A percentile compares a stretch with the other conserved stretches of the same genome.
Conservation (phyloP, 192 early-diverging fungal genomes). For the Entophlyctis luteolus region DNA sequence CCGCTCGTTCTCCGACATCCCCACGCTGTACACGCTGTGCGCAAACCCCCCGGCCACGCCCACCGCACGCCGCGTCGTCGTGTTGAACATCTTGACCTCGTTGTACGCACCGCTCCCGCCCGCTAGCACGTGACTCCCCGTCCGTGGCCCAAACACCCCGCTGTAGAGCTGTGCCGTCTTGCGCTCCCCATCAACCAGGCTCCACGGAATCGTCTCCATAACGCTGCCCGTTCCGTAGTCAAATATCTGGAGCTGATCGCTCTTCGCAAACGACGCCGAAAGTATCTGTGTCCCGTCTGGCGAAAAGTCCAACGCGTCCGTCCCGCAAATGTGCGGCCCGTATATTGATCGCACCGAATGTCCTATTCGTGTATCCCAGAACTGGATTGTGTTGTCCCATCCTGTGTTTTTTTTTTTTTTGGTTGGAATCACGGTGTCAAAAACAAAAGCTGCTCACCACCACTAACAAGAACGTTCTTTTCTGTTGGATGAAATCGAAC, state of each 20-base stretch:
- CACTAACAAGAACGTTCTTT: slow-evolving; percentile 39
- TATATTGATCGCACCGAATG: slow-evolving; percentile 49
- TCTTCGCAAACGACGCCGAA: slow-evolving; percentile 43
- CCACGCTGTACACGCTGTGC: slow-evolving; percentile 38
- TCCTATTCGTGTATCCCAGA: slow-evolving; percentile 47
- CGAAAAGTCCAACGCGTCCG: slow-evolving; percentile 49
- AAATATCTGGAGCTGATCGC: slow-evolving; percentile 45
- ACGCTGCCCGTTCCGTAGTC: slow-evolving; percentile 26
- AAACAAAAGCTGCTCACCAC: slow-evolving; percentile 25
- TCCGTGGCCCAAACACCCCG: slow-evolving; percentile 21
- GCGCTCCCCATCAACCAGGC: slow-evolving; percentile 29
- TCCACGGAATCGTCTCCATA: slow-evolving; percentile 44
- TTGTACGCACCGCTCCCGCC: slow-evolving; percentile 39
- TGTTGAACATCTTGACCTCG: slow-evolving; percentile 43
- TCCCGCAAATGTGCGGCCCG: slow-evolving; percentile 56
- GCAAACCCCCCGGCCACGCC: slow-evolving; percentile 41
- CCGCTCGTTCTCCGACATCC: slow-evolving; percentile 32
- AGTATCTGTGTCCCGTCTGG: slow-evolving; percentile 31
- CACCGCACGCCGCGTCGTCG: slow-evolving; percentile 24
- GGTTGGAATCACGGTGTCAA: neutral
- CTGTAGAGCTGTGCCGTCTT: slow-evolving; percentile 34
- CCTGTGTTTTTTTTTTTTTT: neutral
- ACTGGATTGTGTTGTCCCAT: slow-evolving; percentile 57
- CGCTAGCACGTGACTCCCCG: slow-evolving; percentile 35
- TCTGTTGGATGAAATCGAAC: slow-evolving; percentile 53